A percentile compares a stretch with the other conserved stretches of the same genome.
Conservation (phyloP, 2,329 filamentous ascomycete species). For the Arthrobotrys iridis region DNA sequence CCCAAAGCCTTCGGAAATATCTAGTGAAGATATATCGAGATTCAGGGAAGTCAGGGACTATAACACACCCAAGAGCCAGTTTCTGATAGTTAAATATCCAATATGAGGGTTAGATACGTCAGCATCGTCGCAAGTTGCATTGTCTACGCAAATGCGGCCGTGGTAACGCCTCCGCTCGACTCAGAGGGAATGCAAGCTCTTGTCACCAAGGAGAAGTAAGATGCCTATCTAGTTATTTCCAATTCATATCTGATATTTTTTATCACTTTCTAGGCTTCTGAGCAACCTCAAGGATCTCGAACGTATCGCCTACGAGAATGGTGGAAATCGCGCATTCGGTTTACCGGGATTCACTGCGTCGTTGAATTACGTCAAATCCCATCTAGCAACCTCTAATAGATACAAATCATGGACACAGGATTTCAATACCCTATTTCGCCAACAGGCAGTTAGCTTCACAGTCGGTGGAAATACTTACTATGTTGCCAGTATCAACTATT, state of each 20-base stretch:
- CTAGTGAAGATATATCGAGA: too few species aligned
- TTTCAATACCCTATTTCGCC: conserved; percentile 64
- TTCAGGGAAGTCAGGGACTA: not conserved
- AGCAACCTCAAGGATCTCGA: conserved; percentile 68
- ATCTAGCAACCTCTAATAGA: conserved; percentile 58
- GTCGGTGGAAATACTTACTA: conserved; percentile 61
- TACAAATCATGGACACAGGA: conserved; percentile 65
- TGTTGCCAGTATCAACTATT: conserved; percentile 64
- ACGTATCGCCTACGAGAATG: conserved; percentile 67
- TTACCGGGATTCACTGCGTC: conserved; percentile 70
- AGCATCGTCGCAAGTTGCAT: conserved; percentile 15
- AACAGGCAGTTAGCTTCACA: conserved; percentile 62
- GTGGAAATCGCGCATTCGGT: conserved; percentile 71
- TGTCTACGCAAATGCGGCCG: conserved; percentile 17
- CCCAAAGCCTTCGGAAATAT: too few species aligned
- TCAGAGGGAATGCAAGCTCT: conserved; percentile 63
- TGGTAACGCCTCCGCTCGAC: conserved; percentile 24
- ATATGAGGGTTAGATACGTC: conserved; percentile 45
- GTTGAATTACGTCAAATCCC: conserved; percentile 68
- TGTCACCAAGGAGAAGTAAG: conserved; percentile 62
- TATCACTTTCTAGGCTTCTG: conserved; percentile 63
- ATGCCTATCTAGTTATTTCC: not conserved
- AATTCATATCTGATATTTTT: not conserved
- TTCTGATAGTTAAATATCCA: not conserved
- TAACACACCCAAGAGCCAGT: not conserved